Evolutionary conservation across 352 stramenopile species (phyloP).

Genomic region (Phytophthora cryptogea): DNA sequence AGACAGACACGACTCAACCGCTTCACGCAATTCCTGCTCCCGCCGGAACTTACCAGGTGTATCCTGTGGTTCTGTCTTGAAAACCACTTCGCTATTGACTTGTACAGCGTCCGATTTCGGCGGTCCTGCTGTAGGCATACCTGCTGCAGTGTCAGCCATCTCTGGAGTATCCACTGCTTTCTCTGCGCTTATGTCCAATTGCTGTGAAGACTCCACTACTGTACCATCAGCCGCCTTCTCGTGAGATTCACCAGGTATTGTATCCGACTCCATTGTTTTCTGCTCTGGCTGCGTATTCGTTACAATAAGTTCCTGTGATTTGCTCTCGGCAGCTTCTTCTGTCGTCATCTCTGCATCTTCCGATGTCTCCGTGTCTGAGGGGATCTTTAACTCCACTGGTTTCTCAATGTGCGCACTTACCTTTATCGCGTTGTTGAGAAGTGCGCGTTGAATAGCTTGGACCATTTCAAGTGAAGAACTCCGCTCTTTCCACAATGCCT

Average conservation of each 20-base stretch:
- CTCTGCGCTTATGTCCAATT: background rate
- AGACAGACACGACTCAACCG: slow-evolving; percentile 50
- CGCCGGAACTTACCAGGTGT: slow-evolving; percentile 42
- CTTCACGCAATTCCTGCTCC: slow-evolving; percentile 54
- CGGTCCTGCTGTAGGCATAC: background rate
- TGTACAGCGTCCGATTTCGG: background rate
- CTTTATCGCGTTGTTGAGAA: slow-evolving; percentile 35
- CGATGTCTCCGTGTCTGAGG: slow-evolving; percentile 3
- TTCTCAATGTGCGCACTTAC: slow-evolving; percentile 5
- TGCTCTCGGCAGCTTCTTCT: slow-evolving; percentile 16
- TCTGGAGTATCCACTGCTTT: background rate
- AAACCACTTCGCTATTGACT: slow-evolving; percentile 18
- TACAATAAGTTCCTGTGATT: slow-evolving; percentile 3
- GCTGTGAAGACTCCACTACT: slow-evolving; percentile 2
- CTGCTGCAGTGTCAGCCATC: background rate
- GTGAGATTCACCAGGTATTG: slow-evolving; percentile 1
- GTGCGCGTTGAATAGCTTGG: slow-evolving; percentile 68
- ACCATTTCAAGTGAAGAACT: slow-evolving; percentile 79
- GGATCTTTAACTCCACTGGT: slow-evolving; percentile 5
- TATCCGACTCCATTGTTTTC: slow-evolving; percentile 8
- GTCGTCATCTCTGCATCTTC: slow-evolving; percentile 36
- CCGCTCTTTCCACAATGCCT: slow-evolving; percentile 81
- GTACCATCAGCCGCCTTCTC: background rate
- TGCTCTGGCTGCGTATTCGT: slow-evolving; percentile 8
- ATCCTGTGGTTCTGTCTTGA: slow-evolving; percentile 27